Evolutionary conservation across 306 rosid species (phyloP).

Genomic region (Acacia acuminata): DNA sequence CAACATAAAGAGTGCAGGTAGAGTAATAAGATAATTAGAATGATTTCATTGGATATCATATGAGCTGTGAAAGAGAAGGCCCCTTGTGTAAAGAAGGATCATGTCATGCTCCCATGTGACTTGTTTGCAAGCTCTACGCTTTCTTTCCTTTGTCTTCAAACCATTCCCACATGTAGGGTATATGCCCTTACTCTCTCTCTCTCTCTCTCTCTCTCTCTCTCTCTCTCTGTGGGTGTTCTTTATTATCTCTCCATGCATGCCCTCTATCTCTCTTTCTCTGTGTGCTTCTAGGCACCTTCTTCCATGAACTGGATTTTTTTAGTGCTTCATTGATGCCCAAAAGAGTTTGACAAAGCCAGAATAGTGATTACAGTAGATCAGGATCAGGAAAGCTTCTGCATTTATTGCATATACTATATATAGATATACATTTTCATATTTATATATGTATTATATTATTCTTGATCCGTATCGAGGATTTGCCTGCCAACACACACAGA

Average conservation of each 20-base stretch:
- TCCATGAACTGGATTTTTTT: slow-evolving; percentile 30
- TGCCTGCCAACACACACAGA: slow-evolving; percentile 34
- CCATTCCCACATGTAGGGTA: slow-evolving; percentile 89
- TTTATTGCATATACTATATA: neutral
- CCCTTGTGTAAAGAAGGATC: slow-evolving; percentile 37
- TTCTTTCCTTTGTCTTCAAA: slow-evolving; percentile 76
- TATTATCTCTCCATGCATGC: neutral
- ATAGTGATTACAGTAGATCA: slow-evolving; percentile 38
- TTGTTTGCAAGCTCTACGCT: slow-evolving; percentile 69
- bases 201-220: neutral
- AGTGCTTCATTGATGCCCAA: slow-evolving; percentile 14
- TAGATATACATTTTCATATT: neutral
- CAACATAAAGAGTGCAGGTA: neutral
- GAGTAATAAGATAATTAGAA: slow-evolving; percentile 29
- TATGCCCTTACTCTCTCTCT: slow-evolving; percentile 29
- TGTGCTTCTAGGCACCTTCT: slow-evolving; percentile 54
- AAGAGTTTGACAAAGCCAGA: slow-evolving; percentile 45
- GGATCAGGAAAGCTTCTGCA: neutral
- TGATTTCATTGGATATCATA: slow-evolving; percentile 1
- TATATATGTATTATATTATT: neutral
- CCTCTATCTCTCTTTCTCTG: neutral
- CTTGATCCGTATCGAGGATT: slow-evolving; percentile 32
- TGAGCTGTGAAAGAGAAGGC: slow-evolving; percentile 46
- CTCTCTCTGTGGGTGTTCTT: neutral
- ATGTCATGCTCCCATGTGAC: slow-evolving; percentile 84